Base-by-base conservation (phyloP, 768 basidiomycete genomes). In the Dacryopinax spathularia region DNA sequence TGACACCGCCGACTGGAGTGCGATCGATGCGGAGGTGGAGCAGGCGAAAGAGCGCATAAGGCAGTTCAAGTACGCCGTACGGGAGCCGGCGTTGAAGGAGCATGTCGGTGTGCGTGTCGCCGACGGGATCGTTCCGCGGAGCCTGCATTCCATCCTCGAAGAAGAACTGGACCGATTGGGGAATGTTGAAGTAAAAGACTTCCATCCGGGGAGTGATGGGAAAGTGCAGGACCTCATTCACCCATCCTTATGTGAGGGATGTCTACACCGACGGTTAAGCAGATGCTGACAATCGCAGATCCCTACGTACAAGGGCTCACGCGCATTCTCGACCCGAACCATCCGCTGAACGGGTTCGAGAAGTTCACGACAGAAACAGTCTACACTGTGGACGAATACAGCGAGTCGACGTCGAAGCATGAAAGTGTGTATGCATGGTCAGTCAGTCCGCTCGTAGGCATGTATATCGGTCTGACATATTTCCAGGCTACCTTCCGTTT, bases 221-320 rank as follows among this genome's bases (percentile, higher is more conserved):
- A 64, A 64, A 33, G 64, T 61, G 37, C 64, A 41, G 12, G 64
- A 64, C 16, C 25, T 64, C 44, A 33, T 64, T 25, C 64, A 64
- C 34, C 64, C 64, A 2, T 64, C 64, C 0, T 2, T 64, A 3
- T 64, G 64, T 64, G 60, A 33, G 64, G n/a, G n/a, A n/a, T 60
- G 12, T 15, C 25, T 27, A 5, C 18, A 27, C 48, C 29, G 13
- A 5, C 22, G 15, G 15, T 7, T 27, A 7, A 27, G 25, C 3
- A 5, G 43, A 22, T 9, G 13, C 43, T 44, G 13, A 44, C 5
- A 15, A 6, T 3, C 3, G 48, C 10, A 56, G 48, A 56, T 20
- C 48, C 48, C 10, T 56, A 56, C 18, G 48, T 56, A 3, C 48
- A 31, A 20, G 48, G 48, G 5, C 25, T 20, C 2, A 56, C 48